These are phyloP conservation scores for Dillenia turbinata DNA, from an alignment of 164 flowering plant species.

Conservation along the genomic window DNA sequence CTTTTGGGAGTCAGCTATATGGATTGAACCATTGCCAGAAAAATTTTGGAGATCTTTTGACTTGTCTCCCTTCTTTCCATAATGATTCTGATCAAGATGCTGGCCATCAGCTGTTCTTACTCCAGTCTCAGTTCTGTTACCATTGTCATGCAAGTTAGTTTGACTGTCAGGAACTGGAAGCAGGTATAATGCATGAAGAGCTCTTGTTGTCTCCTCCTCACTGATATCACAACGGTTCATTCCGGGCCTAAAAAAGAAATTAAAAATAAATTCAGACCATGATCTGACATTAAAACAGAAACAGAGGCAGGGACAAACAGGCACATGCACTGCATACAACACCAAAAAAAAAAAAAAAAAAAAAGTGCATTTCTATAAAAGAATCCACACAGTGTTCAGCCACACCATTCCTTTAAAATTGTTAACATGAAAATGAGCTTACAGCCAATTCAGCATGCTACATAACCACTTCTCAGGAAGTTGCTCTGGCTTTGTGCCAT, in stretches of 20 bases:
- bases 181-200: constrained; percentile 28
- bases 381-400: no score
- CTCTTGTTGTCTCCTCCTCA: constrained; percentile 49
- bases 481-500: constrained; percentile 35
- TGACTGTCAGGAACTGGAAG: constrained; percentile 23
- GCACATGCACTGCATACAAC: background rate
- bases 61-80: constrained; percentile 23
- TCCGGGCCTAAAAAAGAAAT: constrained; percentile 40
- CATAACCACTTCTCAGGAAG: constrained; percentile 57
- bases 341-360: no score
- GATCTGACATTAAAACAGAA: no score
- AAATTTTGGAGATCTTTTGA: constrained; percentile 17
- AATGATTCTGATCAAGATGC: constrained; percentile 8
- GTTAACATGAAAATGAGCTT: constrained; percentile 22
- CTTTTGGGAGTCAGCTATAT: constrained; percentile 10
- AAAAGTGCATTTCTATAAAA: background rate
- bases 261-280: background rate
- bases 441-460: constrained; percentile 64
- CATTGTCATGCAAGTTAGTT: constrained; percentile 16
- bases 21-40: constrained; percentile 9
- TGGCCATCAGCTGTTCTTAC: constrained; percentile 10
- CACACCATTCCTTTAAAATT: no score
- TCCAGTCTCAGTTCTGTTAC: constrained; percentile 9
- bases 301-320: no score
- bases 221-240: constrained; percentile 49